phyloP scores from a whole-genome alignment of 1,284 basidiomycete genomes.

The Tilletia caries region DNA sequence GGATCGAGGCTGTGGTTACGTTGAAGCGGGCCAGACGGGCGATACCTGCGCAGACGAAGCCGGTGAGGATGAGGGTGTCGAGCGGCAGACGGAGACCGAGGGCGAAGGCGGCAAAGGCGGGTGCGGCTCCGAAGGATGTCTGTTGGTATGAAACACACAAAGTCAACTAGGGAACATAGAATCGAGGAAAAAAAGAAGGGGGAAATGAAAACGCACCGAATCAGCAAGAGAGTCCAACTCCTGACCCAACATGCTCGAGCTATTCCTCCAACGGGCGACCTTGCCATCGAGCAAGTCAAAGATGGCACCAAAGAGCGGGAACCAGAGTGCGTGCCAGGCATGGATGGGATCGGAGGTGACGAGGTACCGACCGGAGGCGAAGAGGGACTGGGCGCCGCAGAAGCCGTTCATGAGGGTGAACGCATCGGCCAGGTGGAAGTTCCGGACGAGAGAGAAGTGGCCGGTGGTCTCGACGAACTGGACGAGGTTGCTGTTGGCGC shows the following conservation, averaged over 20 bases:
- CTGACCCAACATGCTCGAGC: conserved; percentile 93
- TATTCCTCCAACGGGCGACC: conserved; percentile 93
- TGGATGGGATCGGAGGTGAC: conserved; percentile 69
- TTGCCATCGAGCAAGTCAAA: conserved; percentile 98
- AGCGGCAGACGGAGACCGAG: conserved; percentile 84
- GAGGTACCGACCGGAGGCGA: conserved; percentile 84
- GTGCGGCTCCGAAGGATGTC: conserved; percentile 97
- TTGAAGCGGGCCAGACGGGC: conserved; percentile 97
- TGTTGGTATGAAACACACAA: conserved; percentile 48
- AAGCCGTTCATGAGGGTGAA: conserved; percentile 99
- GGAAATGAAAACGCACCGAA: conserved; percentile 62
- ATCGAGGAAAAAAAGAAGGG: background rate
- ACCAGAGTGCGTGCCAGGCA: conserved; percentile 68
- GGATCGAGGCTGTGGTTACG: conserved; percentile 90
- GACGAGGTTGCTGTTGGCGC: conserved; percentile 31
- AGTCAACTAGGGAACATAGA: background rate
- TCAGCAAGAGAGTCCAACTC: conserved; percentile 96
- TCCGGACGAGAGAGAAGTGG: conserved; percentile 57
- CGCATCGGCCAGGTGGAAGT: conserved; percentile 94
- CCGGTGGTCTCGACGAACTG: conserved; percentile 50
- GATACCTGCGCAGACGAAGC: conserved; percentile 92
- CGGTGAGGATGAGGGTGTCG: conserved; percentile 79
- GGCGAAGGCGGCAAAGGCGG: conserved; percentile 83
- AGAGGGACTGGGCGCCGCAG: conserved; percentile 92
- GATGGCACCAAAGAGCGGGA: conserved; percentile 91